A percentile compares a stretch with the other conserved stretches of the same genome.
Evolutionary conservation across 2,329 filamentous ascomycete species (phyloP).

Genomic region (Fusarium sp.): DNA sequence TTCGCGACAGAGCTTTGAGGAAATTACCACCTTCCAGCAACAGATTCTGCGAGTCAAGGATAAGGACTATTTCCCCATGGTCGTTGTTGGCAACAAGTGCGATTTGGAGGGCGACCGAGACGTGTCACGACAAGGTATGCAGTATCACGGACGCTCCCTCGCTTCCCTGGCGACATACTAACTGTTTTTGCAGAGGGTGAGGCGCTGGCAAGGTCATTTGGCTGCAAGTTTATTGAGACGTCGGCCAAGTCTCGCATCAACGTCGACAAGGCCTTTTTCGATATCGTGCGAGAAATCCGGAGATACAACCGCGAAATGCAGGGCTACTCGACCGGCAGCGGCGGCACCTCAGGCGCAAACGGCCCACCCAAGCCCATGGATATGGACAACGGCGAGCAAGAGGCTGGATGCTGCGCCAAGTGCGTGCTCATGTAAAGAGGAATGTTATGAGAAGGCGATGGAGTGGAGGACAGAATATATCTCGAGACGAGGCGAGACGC

Average conservation of each 20-base stretch:
- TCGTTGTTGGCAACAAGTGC: slow-evolving; percentile 98
- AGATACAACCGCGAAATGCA: slow-evolving; percentile 99
- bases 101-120: slow-evolving; percentile 94
- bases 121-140: slow-evolving; percentile 87
- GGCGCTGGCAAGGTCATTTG: slow-evolving; percentile 82
- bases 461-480: slow-evolving; percentile 20
- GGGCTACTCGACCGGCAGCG: slow-evolving; percentile 77
- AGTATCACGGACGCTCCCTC: background rate
- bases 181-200: slow-evolving; percentile 75
- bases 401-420: slow-evolving; percentile 81
- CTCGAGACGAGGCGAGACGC: slow-evolving; percentile 14
- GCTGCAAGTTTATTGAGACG: slow-evolving; percentile 99
- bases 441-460: slow-evolving; percentile 19
- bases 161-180: slow-evolving; percentile 15
- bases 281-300: slow-evolving; percentile 96
- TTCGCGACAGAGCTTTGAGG: slow-evolving; percentile 95
- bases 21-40: slow-evolving; percentile 98
- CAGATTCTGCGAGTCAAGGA: slow-evolving; percentile 99
- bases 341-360: slow-evolving; percentile 66
- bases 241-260: slow-evolving; percentile 98
- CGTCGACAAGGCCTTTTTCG: slow-evolving; percentile 98
- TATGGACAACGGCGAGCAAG: slow-evolving; percentile 71
- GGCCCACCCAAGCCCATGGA: slow-evolving; percentile 78
- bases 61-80: slow-evolving; percentile 99
- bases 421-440: slow-evolving; percentile 82